Conservation (phyloP, 768 basidiomycete species). For the Cystobasidium ongulense region DNA sequence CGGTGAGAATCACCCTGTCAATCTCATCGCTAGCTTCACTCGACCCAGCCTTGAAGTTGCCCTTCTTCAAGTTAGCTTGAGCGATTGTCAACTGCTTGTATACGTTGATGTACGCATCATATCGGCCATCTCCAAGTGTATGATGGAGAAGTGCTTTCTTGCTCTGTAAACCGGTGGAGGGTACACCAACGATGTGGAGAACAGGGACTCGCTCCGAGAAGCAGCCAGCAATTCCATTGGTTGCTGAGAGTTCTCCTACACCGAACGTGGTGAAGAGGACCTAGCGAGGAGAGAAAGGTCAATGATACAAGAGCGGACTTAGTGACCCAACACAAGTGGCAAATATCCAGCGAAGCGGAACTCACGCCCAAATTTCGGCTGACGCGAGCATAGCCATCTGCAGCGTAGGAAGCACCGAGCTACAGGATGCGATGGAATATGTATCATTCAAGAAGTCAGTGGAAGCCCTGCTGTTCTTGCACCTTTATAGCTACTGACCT, state of each 20-base stretch:
- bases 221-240: slow-evolving; percentile 54
- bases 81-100: slow-evolving; percentile 65
- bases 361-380: slow-evolving; percentile 61
- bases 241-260: slow-evolving; percentile 84
- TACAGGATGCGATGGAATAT: slow-evolving; percentile 42
- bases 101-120: slow-evolving; percentile 68
- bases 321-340: background rate
- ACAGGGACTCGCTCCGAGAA: slow-evolving; percentile 84
- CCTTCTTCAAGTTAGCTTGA: slow-evolving; percentile 54
- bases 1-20: slow-evolving; percentile 27
- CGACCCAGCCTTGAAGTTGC: background rate
- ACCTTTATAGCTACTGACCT: slow-evolving; percentile 51
- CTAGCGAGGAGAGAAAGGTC: background rate
- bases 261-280: slow-evolving; percentile 70
- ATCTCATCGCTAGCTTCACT: slow-evolving; percentile 27
- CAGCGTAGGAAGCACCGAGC: slow-evolving; percentile 79
- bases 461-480: background rate
- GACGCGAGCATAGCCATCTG: slow-evolving; percentile 74
- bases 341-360: background rate
- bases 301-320: background rate
- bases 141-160: slow-evolving; percentile 71
- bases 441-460: background rate
- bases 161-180: slow-evolving; percentile 65
- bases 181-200: slow-evolving; percentile 76
- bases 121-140: slow-evolving; percentile 76